Evolutionary conservation across 2,329 filamentous ascomycete species (phyloP), one percentile per base, ranked within the genome.

Genomic region (Penicillium sp.): DNA sequence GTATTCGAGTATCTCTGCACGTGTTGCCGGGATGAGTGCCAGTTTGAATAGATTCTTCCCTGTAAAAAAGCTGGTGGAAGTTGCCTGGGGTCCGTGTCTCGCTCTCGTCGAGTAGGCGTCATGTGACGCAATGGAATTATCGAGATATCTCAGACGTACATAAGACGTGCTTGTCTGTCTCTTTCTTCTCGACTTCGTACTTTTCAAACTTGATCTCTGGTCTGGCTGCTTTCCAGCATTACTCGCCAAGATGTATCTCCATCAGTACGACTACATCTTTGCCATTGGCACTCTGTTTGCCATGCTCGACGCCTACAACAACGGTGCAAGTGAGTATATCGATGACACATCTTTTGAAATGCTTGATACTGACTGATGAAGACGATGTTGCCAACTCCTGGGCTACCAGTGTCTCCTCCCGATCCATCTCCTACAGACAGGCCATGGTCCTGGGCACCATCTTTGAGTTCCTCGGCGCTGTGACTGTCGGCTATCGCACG

Each of bases 311-410:
- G 86, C 86, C 53, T 88, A 77, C 78, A 89, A 89, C 78, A 89
- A 88, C 68, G 86, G 86, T 68, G 86, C 86, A 62, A 88, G 84
- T 88, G 73, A 72, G 83, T 80, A 18, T 50, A 43, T n/a, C 20
- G 18, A 9, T 12, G 4, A 8, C 1, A 20, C 10, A 18, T 27
- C 20, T 12, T 18, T 13, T 24, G 10, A 6, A 20, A 20, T n/a
- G n/a, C 7, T 18, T 13, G 0, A 6, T 38, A 15, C 24, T 33
- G 7, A 20, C 41, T 52, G 33, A 41, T 18, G 4, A 5, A 67
- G 65, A 90, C 71, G 88, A 91, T 86, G 87, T 92, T 49, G 87
- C 88, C 65, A 92, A 92, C 72, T 76, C 87, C 44, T 91, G 86
- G 84, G 87, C 87, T 6, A 91, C 88, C 60, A 86, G 81, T 62